Evolutionary conservation across 164 flowering plant species (phyloP).

Genomic region (Piper longum): DNA sequence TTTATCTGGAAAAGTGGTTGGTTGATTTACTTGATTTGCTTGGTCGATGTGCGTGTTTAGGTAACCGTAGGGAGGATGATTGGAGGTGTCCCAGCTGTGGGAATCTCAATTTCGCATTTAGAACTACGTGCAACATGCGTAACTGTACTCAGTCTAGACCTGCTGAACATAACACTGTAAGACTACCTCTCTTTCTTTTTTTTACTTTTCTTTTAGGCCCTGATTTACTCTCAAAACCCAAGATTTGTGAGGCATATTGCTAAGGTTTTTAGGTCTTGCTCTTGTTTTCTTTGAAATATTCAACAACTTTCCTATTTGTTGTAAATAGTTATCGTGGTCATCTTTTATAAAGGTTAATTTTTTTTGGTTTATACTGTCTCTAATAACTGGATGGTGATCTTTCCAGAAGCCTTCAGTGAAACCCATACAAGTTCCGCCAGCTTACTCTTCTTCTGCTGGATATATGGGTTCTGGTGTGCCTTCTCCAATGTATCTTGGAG

Average conservation of each 20-base stretch:
- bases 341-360: too few species aligned
- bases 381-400: not conserved
- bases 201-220: too few species aligned
- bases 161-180: constrained; percentile 73
- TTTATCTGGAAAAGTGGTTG: not conserved
- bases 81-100: constrained; percentile 99
- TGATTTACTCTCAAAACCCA: too few species aligned
- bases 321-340: too few species aligned
- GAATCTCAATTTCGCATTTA: constrained; percentile 91
- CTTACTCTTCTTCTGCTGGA: constrained; percentile 48
- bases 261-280: too few species aligned
- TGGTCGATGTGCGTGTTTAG: constrained; percentile 19
- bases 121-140: constrained; percentile 96
- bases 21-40: not conserved
- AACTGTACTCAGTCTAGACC: constrained; percentile 96
- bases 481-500: constrained; percentile 70
- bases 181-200: constrained; percentile 2
- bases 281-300: too few species aligned
- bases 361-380: not conserved
- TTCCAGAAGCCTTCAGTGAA: constrained; percentile 65
- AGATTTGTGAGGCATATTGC: too few species aligned
- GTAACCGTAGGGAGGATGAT: constrained; percentile 96
- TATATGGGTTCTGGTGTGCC: constrained; percentile 59
- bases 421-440: constrained; percentile 58
- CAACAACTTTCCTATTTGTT: too few species aligned